Evolutionary conservation across 2,329 filamentous ascomycete genomes (phyloP).

Genomic region (Domatiomyces catenatus): DNA sequence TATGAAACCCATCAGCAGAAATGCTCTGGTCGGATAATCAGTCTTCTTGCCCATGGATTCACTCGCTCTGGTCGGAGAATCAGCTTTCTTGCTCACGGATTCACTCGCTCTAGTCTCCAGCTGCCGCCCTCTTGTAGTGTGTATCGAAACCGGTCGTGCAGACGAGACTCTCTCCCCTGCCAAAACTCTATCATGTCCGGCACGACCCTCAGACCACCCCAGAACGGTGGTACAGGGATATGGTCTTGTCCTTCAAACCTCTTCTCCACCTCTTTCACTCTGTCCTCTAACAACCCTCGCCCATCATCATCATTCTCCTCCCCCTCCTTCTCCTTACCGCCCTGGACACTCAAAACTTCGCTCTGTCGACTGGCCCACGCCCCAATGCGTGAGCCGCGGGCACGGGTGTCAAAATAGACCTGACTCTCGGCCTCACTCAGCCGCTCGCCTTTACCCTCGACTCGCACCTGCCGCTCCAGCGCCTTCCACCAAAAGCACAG

Average conservation of each 20-base stretch:
- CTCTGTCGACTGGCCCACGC: conserved; percentile 92
- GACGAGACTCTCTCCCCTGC: conserved; percentile 73
- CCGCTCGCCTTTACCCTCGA: conserved; percentile 62
- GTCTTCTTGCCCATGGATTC: neutral
- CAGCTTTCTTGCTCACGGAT: conserved; percentile 8
- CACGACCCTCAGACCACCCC: conserved; percentile 77
- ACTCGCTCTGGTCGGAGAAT: too few species aligned
- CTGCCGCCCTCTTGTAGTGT: conserved; percentile 37
- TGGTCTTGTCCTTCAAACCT: conserved; percentile 59
- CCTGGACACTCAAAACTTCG: conserved; percentile 43
- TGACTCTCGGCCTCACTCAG: conserved; percentile 56
- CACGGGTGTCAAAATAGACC: conserved; percentile 48
- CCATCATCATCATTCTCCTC: conserved; percentile 44
- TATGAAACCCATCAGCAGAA: too few species aligned
- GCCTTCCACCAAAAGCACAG: conserved; percentile 84
- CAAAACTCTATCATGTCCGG: conserved; percentile 89
- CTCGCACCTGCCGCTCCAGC: conserved; percentile 74
- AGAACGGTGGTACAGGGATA: conserved; percentile 85
- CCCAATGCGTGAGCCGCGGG: conserved; percentile 68
- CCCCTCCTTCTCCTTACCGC: conserved; percentile 18
- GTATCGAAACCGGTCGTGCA: conserved; percentile 92
- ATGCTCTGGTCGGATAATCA: too few species aligned
- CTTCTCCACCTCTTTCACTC: conserved; percentile 62
- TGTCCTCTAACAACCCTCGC: conserved; percentile 56
- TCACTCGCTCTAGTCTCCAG: conserved; percentile 17